Conservation (phyloP, 805 yeast species). For the Kluyveromyces nonfermentans region DNA sequence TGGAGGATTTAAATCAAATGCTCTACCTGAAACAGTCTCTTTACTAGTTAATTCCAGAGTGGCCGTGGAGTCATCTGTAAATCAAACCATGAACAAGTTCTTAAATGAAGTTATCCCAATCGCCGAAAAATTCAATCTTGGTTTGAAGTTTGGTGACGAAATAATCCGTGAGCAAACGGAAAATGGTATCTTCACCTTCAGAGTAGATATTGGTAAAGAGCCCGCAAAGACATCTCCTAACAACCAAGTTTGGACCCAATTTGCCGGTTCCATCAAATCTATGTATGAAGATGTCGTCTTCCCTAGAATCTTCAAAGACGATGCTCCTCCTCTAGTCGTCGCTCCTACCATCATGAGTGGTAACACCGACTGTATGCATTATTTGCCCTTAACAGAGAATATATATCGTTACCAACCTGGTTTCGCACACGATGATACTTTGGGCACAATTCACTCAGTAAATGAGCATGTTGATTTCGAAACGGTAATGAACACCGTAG, state of each 20-base stretch:
- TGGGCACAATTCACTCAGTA: constrained; percentile 16
- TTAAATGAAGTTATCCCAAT: constrained; percentile 28
- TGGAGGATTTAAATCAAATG: constrained; percentile 62
- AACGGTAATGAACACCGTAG: constrained; percentile 17
- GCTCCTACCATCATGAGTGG: constrained; percentile 58
- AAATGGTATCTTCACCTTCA: constrained; percentile 37
- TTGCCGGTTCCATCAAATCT: constrained; percentile 55
- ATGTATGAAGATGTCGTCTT: constrained; percentile 44
- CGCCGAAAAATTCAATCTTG: constrained; percentile 39
- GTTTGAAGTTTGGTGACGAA: constrained; percentile 33
- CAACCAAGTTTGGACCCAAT: constrained; percentile 41
- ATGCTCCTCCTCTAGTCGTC: constrained; percentile 23
- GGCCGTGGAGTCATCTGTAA: constrained; percentile 37
- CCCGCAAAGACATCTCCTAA: constrained; percentile 49
- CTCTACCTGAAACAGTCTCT: constrained; percentile 51
- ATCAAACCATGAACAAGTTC: constrained; percentile 32
- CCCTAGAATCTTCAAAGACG: constrained; percentile 11
- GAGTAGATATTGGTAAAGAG: constrained; percentile 23
- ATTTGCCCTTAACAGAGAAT: constrained; percentile 52
- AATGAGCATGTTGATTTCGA: constrained; percentile 17
- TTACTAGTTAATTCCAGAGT: constrained; percentile 50
- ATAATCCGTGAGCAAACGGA: constrained; percentile 12
- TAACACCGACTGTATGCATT: constrained; percentile 61
- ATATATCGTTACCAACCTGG: constrained; percentile 55
- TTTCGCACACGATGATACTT: constrained; percentile 14